Percentiles rank a stretch among this genome's conserved stretches.
phyloP scores from a whole-genome alignment of 2,329 filamentous ascomycete species.

The Alternaria arbusti region DNA sequence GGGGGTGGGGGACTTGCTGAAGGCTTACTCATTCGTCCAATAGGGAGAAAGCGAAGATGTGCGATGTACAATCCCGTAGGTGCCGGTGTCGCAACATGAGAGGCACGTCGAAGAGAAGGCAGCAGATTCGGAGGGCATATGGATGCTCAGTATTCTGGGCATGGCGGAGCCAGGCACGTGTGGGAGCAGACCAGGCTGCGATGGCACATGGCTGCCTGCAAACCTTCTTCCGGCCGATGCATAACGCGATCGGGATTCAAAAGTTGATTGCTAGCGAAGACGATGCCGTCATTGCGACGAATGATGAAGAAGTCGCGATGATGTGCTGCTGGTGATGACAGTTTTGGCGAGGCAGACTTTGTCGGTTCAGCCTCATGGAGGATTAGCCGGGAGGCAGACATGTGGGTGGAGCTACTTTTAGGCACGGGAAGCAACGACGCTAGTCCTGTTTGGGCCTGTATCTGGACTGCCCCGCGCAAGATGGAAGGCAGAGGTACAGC shows the following conservation, averaged over 20 bases:
- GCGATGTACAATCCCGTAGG: background rate
- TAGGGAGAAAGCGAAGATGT: background rate
- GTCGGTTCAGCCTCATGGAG: constrained; percentile 12
- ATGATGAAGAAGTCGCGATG: background rate
- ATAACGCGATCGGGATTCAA: constrained; percentile 4
- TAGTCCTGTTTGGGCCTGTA: background rate
- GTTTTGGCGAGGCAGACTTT: constrained; percentile 28
- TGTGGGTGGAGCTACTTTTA: constrained; percentile 17
- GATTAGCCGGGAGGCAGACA: constrained; percentile 9
- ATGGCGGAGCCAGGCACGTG: constrained; percentile 5
- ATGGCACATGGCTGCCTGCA: constrained; percentile 1
- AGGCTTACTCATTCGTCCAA: constrained; percentile 10
- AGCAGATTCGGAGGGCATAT: background rate
- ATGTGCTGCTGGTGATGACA: constrained; percentile 6
- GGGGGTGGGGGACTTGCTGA: background rate
- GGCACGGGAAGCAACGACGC: constrained; percentile 12
- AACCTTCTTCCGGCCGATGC: background rate
- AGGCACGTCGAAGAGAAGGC: background rate
- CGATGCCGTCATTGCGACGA: constrained; percentile 15
- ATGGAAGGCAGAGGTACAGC: constrained; percentile 5
- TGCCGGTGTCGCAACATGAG: background rate
- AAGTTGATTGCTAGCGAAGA: constrained; percentile 4
- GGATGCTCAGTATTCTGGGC: constrained; percentile 10
- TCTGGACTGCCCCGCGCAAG: constrained; percentile 11
- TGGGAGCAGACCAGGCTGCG: background rate